Conservation (phyloP, 352 stramenopile genomes). For the Thraustotheca clavata region DNA sequence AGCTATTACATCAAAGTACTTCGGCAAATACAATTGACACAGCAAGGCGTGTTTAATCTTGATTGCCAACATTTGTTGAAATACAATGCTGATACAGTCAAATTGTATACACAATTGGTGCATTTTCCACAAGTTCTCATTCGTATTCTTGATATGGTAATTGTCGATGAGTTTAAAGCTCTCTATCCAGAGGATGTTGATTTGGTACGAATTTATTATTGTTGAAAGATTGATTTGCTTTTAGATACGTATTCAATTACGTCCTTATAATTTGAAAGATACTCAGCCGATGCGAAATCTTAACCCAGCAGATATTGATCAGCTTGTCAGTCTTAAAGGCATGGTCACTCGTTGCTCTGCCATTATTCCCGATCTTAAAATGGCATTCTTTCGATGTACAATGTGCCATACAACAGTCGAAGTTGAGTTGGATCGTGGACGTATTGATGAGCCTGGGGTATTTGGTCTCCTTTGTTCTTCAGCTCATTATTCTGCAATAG, state of each 20-base stretch:
- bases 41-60: conserved; percentile 84
- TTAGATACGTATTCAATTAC: conserved; percentile 83
- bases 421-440: conserved; percentile 91
- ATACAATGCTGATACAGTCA: conserved; percentile 51
- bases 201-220: conserved; percentile 23
- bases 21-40: conserved; percentile 61
- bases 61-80: conserved; percentile 88
- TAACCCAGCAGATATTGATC: conserved; percentile 96
- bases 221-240: background rate
- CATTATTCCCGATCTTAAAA: conserved; percentile 98
- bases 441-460: conserved; percentile 91
- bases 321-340: conserved; percentile 93
- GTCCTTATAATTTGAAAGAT: conserved; percentile 93
- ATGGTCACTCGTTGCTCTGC: conserved; percentile 97
- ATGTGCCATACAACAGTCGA: conserved; percentile 88
- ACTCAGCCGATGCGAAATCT: conserved; percentile 93
- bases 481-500: background rate
- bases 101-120: conserved; percentile 95
- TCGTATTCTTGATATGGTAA: conserved; percentile 94
- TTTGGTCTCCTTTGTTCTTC: background rate
- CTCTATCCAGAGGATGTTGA: conserved; percentile 50
- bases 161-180: conserved; percentile 84
- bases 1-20: conserved; percentile 79
- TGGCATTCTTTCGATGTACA: conserved; percentile 94
- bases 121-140: conserved; percentile 95